These are phyloP conservation scores for Mortierella hygrophila DNA, from an alignment of 192 early-diverging fungal genomes.

Conservation along the genomic window DNA sequence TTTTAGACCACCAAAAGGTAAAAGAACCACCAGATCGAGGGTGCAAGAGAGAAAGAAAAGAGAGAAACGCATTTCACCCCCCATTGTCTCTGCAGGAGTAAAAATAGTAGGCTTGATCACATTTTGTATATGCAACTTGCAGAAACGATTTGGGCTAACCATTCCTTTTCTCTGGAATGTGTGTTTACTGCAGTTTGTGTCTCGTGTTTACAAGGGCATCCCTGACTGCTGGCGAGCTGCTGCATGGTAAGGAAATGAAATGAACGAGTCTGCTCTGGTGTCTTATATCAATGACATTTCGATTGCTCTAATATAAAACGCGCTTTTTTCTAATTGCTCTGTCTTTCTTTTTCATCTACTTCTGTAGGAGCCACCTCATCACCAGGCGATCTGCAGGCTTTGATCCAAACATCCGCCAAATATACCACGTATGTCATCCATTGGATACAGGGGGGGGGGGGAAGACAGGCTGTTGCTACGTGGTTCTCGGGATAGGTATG, in stretches of 20 bases:
- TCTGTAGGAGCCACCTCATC: conserved; percentile 27
- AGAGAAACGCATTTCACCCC: not conserved
- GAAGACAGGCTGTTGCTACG: not conserved
- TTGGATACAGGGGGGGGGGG: not conserved
- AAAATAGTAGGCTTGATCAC: not conserved
- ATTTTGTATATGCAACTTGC: not conserved
- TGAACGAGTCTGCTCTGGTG: not conserved
- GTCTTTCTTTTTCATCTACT: not conserved
- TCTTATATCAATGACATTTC: not conserved
- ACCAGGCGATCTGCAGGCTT: conserved; percentile 37
- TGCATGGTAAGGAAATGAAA: conserved; percentile 59
- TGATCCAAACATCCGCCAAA: conserved; percentile 43
- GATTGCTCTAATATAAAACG: not conserved
- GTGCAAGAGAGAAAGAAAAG: not conserved
- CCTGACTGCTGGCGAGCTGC: conserved; percentile 70
- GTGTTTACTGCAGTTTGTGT: conserved; percentile 53
- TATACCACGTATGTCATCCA: conserved; percentile 34
- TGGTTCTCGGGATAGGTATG: not conserved
- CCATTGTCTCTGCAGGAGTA: not conserved
- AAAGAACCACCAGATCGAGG: conserved; percentile 1
- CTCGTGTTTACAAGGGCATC: conserved; percentile 68
- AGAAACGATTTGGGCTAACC: not conserved
- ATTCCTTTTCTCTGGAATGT: conserved; percentile 10
- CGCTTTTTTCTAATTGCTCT: not conserved
- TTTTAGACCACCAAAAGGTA: conserved; percentile 39